These are phyloP conservation scores for Vaccinium corymbosum DNA, from an alignment of 148 eudicot genomes.

Conservation along the genomic window DNA sequence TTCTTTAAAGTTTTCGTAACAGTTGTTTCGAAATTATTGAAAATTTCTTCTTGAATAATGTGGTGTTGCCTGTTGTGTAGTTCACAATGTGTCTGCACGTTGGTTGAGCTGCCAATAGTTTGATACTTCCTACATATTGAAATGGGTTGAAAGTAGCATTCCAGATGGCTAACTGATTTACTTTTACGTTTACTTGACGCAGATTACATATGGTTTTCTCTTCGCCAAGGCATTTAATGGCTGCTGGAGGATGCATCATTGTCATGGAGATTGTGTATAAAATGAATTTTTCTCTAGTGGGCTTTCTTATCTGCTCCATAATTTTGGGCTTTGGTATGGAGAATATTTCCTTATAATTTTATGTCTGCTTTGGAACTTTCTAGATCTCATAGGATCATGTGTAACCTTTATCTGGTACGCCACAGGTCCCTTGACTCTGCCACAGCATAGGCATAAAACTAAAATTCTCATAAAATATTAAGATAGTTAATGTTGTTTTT, in stretches of 20 bases:
- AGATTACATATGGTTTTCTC: constrained; percentile 93
- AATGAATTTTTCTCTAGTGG: constrained; percentile 80
- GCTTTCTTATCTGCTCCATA: constrained; percentile 73
- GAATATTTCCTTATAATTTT: background rate
- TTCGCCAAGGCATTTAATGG: constrained; percentile 84
- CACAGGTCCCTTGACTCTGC: background rate
- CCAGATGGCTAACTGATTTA: background rate
- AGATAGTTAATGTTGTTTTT: background rate
- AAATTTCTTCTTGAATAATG: background rate
- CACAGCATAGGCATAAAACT: background rate
- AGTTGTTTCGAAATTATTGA: background rate
- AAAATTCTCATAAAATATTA: background rate
- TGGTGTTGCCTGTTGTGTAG: background rate
- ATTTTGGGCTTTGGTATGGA: constrained; percentile 80
- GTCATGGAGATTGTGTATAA: constrained; percentile 74
- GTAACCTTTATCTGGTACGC: background rate
- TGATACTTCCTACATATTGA: background rate
- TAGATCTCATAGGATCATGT: background rate
- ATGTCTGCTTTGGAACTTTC: background rate
- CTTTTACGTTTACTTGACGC: background rate
- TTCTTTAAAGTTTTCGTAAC: background rate
- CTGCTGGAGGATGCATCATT: constrained; percentile 82
- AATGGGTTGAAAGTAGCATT: background rate
- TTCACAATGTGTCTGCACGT: background rate
- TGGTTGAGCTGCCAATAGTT: background rate